Conservation (phyloP, 2,329 filamentous ascomycete genomes). For the Aspergillus versicolor region DNA sequence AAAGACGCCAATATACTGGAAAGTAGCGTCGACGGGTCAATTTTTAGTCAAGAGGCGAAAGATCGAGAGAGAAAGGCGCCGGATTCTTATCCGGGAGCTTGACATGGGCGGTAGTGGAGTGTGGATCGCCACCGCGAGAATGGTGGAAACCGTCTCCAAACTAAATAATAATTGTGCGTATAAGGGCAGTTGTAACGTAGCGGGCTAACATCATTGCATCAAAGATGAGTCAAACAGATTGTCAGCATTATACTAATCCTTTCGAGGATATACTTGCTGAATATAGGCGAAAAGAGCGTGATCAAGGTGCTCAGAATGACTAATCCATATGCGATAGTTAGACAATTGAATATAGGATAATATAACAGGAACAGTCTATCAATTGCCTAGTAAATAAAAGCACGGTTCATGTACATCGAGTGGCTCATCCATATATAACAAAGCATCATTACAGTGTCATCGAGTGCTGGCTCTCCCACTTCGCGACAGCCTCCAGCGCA, state of each 20-base stretch:
- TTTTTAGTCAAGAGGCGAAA: slow-evolving; percentile 3
- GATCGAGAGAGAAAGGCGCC: background rate
- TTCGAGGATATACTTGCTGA: no score
- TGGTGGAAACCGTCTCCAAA: background rate
- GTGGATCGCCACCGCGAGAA: background rate
- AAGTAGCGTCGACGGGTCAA: background rate
- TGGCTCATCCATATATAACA: slow-evolving; percentile 8
- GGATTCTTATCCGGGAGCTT: slow-evolving; percentile 17
- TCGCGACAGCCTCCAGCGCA: slow-evolving; percentile 44
- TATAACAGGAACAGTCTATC: background rate
- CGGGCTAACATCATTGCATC: background rate
- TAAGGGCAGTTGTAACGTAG: background rate
- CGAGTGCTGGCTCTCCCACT: slow-evolving; percentile 39
- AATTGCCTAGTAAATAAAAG: slow-evolving; percentile 4
- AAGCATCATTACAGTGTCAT: slow-evolving; percentile 11
- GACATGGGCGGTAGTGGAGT: background rate
- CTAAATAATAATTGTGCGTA: background rate
- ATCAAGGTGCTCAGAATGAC: background rate
- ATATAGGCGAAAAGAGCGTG: no score
- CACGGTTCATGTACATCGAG: slow-evolving; percentile 6
- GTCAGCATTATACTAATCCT: no score
- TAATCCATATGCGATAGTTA: no score
- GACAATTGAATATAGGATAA: no score
- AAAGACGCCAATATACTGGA: background rate
- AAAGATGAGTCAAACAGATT: background rate